Conservation (phyloP, 306 rosid species). For the Gastrolobium villosum region DNA sequence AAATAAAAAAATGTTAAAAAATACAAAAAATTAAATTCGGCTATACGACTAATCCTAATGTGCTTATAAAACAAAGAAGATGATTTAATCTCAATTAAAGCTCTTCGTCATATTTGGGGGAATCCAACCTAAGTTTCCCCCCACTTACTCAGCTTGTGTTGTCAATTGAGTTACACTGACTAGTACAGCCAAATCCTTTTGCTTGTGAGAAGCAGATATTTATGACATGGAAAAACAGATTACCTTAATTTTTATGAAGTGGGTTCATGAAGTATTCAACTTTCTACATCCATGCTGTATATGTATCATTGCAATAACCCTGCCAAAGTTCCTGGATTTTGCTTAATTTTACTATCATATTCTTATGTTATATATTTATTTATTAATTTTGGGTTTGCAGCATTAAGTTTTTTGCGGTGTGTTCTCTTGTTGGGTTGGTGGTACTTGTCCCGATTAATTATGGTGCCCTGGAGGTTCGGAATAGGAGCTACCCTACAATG, state of each 20-base stretch:
- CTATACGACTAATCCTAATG: no score
- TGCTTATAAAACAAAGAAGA: no score
- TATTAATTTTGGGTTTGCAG: conserved; percentile 53
- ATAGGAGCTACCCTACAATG: conserved; percentile 56
- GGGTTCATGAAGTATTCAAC: neutral
- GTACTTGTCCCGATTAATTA: conserved; percentile 81
- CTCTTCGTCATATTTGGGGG: no score
- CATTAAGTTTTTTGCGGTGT: conserved; percentile 74
- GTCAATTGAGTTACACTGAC: no score
- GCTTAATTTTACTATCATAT: neutral
- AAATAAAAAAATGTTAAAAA: no score
- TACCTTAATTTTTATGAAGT: neutral
- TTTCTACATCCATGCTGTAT: neutral
- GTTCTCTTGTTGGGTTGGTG: conserved; percentile 76
- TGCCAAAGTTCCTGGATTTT: neutral
- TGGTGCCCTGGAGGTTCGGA: conserved; percentile 48
- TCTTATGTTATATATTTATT: conserved; percentile 11
- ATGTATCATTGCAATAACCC: neutral
- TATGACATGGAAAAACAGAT: neutral
- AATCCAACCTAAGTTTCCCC: no score
- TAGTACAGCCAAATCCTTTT: neutral
- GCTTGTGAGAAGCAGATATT: neutral
- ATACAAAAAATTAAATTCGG: no score
- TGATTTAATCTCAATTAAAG: no score
- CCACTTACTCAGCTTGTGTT: no score